Conservation (phyloP, 495 filamentous ascomycete species). For the Penicillium lividum region DNA sequence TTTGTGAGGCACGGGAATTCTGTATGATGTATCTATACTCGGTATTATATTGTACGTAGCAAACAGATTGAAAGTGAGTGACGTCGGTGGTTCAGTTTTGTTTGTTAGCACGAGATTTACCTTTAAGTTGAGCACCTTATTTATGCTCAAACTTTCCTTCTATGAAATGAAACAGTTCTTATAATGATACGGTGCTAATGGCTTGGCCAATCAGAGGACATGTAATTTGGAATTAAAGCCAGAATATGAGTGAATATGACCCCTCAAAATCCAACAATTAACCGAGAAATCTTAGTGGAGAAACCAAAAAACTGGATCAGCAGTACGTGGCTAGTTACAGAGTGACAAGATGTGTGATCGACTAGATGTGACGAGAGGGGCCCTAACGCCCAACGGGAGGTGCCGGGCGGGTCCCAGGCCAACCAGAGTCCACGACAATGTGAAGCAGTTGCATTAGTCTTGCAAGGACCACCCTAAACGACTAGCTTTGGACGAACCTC, state of each 20-base stretch:
- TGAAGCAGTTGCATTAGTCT: conserved; percentile 35
- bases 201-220: neutral
- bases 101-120: neutral
- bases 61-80: neutral
- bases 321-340: neutral
- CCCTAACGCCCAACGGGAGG: conserved; percentile 28
- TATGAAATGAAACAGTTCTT: neutral
- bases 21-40: neutral
- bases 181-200: neutral
- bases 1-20: no score
- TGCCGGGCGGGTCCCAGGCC: conserved; percentile 28
- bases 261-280: neutral
- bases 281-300: neutral
- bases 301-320: neutral
- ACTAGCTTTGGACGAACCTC: conserved; percentile 18
- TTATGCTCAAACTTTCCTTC: neutral
- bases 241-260: neutral
- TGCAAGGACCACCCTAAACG: conserved; percentile 9
- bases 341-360: conserved; percentile 8
- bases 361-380: conserved; percentile 28
- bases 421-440: conserved; percentile 23
- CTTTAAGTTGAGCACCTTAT: neutral
- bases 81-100: neutral
- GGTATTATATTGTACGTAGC: neutral
- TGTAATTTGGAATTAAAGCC: neutral